Percentiles rank a stretch among this genome's conserved stretches.
Conservation (phyloP, 345 rosid species). For the Limnanthes douglasii region DNA sequence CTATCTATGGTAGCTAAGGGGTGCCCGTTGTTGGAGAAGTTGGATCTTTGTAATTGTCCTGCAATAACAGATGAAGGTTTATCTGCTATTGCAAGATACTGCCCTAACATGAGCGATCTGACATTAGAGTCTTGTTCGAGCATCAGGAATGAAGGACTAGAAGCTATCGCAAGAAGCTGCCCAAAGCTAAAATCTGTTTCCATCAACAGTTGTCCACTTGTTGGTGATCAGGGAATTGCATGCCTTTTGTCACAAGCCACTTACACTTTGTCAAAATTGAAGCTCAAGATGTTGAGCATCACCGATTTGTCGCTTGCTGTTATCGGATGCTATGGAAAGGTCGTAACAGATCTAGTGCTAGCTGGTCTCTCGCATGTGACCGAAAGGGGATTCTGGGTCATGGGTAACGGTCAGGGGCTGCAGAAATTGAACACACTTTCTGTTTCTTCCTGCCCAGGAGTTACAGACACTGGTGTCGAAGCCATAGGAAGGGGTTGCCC, state of each 20-base stretch:
- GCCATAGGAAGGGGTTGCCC: conserved; percentile 81
- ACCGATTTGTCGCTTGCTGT: conserved; percentile 69
- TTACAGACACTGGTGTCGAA: conserved; percentile 70
- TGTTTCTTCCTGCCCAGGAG: conserved; percentile 54
- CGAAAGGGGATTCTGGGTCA: conserved; percentile 94
- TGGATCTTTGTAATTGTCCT: conserved; percentile 62
- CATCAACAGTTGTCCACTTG: conserved; percentile 52
- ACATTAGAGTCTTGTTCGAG: conserved; percentile 54
- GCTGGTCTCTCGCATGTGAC: conserved; percentile 50
- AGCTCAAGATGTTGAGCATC: conserved; percentile 66
- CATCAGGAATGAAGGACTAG: conserved; percentile 67
- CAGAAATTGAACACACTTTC: conserved; percentile 67
- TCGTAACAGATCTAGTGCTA: conserved; percentile 56
- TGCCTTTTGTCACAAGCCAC: conserved; percentile 46
- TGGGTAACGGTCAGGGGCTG: conserved; percentile 76
- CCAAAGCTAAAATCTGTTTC: conserved; percentile 52
- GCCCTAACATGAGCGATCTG: conserved; percentile 61
- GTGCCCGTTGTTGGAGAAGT: conserved; percentile 62
- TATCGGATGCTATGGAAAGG: conserved; percentile 72
- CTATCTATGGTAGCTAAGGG: conserved; percentile 56
- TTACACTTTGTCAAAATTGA: conserved; percentile 38
- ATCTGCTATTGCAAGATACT: conserved; percentile 42
- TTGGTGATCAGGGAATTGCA: conserved; percentile 89
- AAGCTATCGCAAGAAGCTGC: conserved; percentile 56
- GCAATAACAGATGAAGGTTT: conserved; percentile 49